Base-by-base conservation (phyloP, 2,329 filamentous ascomycete species). In the Aspergillus ochraceoroseus region DNA sequence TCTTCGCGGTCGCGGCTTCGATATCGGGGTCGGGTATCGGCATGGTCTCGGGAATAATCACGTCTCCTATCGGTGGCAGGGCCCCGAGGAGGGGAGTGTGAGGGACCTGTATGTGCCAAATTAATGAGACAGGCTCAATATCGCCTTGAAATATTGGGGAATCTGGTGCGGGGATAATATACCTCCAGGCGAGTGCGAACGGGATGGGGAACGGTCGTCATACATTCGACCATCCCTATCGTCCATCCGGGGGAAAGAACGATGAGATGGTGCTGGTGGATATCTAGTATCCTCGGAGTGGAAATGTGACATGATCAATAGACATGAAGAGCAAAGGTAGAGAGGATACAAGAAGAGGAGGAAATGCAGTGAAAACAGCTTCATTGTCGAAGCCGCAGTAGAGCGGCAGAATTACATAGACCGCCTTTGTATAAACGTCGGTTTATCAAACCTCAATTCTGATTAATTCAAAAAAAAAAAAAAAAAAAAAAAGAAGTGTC, bases 161-260 rank as follows among this genome's bases (percentile, higher is more conserved):
- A 44, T 30, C 23, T 30, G 43, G 43, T 71, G 67, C 54, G 65
- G 63, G 63, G 68, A n/a, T n/a, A n/a, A 63, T 62, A 61, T 66
- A 65, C 62, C 63, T 55, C 63, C 63, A 58, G 66, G 67, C 42
- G 66, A 66, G 40, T 61, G 63, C 41, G 68, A 70, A 52, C 57
- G 58, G 23, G 66, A 64, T 41, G 52, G 58, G 25, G 64, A 61
- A 39, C 56, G 61, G 45, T 72, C 70, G 49, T 72, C 68, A 49
- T 72, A 72, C 62, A 71, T 70, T 35, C 61, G 58, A 33, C 64
- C 66, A 35, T 70, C 66, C 38, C 61, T 57, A 40, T 69, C 62
- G 33, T 64, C 58, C 38, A 52, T 54, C 34, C 53, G 51, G 34
- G 55, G 54, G 29, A 56, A 56, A 0, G 51, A 52, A 34, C 61